Base-by-base conservation (phyloP, 2,329 filamentous ascomycete genomes). In the Botrytis medusae region DNA sequence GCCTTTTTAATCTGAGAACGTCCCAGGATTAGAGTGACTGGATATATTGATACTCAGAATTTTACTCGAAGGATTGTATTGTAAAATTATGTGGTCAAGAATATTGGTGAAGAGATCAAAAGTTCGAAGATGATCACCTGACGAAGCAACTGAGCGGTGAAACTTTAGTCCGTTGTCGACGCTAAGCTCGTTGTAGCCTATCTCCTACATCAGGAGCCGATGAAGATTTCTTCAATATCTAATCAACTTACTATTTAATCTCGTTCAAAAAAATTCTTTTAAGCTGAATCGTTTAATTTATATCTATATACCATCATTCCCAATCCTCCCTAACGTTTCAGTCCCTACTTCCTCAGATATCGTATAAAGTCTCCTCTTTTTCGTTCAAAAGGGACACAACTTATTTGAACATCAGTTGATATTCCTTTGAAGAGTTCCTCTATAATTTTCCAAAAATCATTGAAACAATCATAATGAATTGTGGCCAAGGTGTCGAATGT, bases 11-110 rank as follows among this genome's bases (percentile, higher is more conserved):
- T 18, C 29, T 2, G 22, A 4, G 2, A 18, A 29, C 18, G 0
- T 87, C 85, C 69, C 85, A 84, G 86, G 86, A 61, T 60, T 79
- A 51, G 46, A 63, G 29, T 14, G 5, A 16, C 5, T 14, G 18
- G 8, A n/a, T 12, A 1, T 42, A 42, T 40, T 2, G 42, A n/a
- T 29, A 9, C 12, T 40, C 6, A 1, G 3, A 32, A 2, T 2
- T 22, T 46, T 46, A 34, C 6, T 42, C 6, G 37, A 44, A 22
- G 18, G 25, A n/a, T 14, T 14, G 25, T 5, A 0, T n/a, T 37
- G 8, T 62, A 2, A 14, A 40, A 34, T 10, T 25, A 10, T 8
- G 68, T n/a, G n/a, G 68, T 16, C 16, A 20, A 22, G 22, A n/a
- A 42, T 29, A n/a, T 32, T 29, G 25, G 10, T 12, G 48, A 48